A percentile compares a stretch with the other conserved stretches of the same genome.
Conservation (phyloP, 2,329 filamentous ascomycete genomes). For the Ambrosiella xylebori region DNA sequence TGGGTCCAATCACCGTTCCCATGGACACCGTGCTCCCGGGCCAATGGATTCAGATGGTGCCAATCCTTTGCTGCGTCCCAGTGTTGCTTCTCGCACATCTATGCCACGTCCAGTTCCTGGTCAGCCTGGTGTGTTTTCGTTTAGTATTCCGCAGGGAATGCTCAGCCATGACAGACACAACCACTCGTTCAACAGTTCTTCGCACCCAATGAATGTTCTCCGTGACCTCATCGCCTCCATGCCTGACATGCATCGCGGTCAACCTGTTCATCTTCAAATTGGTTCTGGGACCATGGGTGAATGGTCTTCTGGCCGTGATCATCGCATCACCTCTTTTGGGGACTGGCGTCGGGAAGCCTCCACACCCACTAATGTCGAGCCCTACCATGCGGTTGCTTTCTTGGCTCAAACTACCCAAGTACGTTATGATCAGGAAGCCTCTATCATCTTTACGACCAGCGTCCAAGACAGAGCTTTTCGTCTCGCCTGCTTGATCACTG, state of each 20-base stretch:
- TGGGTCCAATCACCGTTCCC: background rate
- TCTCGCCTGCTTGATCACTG: conserved; percentile 48
- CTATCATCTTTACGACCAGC: conserved; percentile 56
- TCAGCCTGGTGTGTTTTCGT: conserved; percentile 24
- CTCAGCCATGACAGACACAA: conserved; percentile 19
- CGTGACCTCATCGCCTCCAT: conserved; percentile 40
- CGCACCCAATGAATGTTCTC: conserved; percentile 36
- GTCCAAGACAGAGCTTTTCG: conserved; percentile 48
- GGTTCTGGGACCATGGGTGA: conserved; percentile 34
- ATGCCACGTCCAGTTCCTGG: conserved; percentile 31
- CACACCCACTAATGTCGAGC: conserved; percentile 30
- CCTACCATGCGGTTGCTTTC: conserved; percentile 62
- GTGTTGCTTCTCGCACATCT: conserved; percentile 26
- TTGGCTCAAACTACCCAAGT: conserved; percentile 50
- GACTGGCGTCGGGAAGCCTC: conserved; percentile 31
- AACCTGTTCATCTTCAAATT: conserved; percentile 43
- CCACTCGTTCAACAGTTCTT: conserved; percentile 17
- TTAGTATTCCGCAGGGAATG: conserved; percentile 30
- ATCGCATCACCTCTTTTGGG: conserved; percentile 24
- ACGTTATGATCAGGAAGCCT: conserved; percentile 80
- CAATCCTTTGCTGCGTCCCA: conserved; percentile 69
- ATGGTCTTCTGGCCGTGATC: conserved; percentile 23
- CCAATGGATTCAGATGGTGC: conserved; percentile 57
- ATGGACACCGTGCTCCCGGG: background rate
- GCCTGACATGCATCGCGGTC: conserved; percentile 28